phyloP scores from a whole-genome alignment of 768 basidiomycete species.

The Austroboletus eburneus region DNA sequence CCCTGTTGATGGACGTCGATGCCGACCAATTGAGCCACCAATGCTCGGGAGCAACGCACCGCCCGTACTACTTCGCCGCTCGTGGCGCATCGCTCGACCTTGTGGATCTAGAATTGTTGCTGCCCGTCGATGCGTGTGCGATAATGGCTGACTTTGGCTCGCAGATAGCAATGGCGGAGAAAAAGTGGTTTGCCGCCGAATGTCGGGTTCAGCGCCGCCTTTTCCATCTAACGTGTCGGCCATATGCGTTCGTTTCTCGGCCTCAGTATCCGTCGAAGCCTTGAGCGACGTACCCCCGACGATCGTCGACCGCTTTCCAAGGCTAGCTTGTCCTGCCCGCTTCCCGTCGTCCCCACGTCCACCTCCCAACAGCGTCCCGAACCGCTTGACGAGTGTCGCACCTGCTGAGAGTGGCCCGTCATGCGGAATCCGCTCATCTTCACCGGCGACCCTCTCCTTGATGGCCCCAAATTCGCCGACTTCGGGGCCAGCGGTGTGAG shows the following conservation, averaged over 20 bases:
- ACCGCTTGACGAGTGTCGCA: constrained; percentile 72
- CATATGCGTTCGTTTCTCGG: constrained; percentile 27
- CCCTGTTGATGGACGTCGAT: constrained; percentile 69
- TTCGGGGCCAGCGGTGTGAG: constrained; percentile 67
- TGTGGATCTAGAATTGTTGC: constrained; percentile 74
- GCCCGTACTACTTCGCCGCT: constrained; percentile 74
- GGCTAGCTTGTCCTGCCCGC: constrained; percentile 34
- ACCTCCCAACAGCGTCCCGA: constrained; percentile 57
- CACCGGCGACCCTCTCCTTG: constrained; percentile 27
- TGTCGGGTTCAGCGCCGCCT: constrained; percentile 20
- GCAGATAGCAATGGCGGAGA: constrained; percentile 32
- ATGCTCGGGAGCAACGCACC: constrained; percentile 47
- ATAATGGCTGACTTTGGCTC: constrained; percentile 55
- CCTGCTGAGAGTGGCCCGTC: constrained; percentile 47
- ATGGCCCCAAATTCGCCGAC: constrained; percentile 47
- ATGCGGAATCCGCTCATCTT: constrained; percentile 23
- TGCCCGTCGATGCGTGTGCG: constrained; percentile 63
- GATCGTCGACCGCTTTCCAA: constrained; percentile 48
- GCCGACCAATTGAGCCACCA: constrained; percentile 60
- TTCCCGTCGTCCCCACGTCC: constrained; percentile 43
- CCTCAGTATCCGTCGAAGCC: constrained; percentile 35
- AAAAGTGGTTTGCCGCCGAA: constrained; percentile 18
- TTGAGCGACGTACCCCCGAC: constrained; percentile 40
- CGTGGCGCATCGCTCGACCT: constrained; percentile 59
- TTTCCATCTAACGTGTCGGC: constrained; percentile 20